phyloP scores from a whole-genome alignment of 2,329 filamentous ascomycete genomes.

The Phyllosticta citribraziliensis region DNA sequence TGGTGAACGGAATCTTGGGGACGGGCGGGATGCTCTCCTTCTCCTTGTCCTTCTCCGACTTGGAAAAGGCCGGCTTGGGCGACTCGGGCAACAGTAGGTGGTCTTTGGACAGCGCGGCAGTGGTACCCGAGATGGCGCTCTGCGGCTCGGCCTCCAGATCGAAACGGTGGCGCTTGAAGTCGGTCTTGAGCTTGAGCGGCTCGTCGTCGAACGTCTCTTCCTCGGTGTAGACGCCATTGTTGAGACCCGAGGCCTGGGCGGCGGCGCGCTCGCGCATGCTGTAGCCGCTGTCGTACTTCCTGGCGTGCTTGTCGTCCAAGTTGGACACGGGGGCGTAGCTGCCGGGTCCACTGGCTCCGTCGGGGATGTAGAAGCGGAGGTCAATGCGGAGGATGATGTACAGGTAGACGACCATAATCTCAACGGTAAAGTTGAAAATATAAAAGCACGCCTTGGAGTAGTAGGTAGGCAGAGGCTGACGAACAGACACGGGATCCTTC shows the following conservation, averaged over 20 bases:
- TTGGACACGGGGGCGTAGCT: conserved; percentile 22
- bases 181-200: conserved; percentile 8
- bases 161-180: conserved; percentile 2
- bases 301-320: neutral
- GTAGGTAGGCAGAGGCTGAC: conserved; percentile 56
- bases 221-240: conserved; percentile 7
- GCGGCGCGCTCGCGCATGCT: neutral
- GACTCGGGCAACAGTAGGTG: conserved; percentile 9
- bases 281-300: conserved; percentile 8
- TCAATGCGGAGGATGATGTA: conserved; percentile 64
- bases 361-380: conserved; percentile 62
- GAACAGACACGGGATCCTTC: conserved; percentile 34
- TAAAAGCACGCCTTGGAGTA: conserved; percentile 67
- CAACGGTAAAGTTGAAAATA: conserved; percentile 65
- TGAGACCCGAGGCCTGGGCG: neutral
- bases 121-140: conserved; percentile 9
- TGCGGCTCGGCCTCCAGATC: conserved; percentile 8
- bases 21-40: conserved; percentile 2
- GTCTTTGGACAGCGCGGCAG: conserved; percentile 7
- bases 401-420: conserved; percentile 58
- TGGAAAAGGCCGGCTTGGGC: conserved; percentile 2
- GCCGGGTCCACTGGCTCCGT: conserved; percentile 54
- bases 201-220: conserved; percentile 8
- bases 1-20: neutral
- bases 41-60: conserved; percentile 1